Base-by-base conservation (phyloP, 805 yeast species). In the Scheffersomyces coipomensis region DNA sequence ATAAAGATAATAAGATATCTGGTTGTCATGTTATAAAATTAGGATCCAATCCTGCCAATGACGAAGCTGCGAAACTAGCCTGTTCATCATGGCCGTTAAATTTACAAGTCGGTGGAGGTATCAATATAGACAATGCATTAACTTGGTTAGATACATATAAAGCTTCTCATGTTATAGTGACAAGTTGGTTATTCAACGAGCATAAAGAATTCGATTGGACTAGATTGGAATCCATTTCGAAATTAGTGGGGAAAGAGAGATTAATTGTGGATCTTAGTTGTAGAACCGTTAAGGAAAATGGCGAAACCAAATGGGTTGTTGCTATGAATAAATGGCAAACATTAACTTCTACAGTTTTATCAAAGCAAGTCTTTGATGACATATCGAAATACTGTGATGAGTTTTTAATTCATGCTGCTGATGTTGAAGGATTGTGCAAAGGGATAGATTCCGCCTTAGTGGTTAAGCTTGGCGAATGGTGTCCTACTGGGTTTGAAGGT, bases 281-380 rank as follows among this genome's bases (percentile, higher is more conserved):
- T 60, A 75, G 95, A 43, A 56, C 55, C 13, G 58, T 60, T 1
- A 38, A 39, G 6, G 46, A 53, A 4, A 51, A 54, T 2, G 55
- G 45, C 9, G 40, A 34, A 45, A 54, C 37, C 1, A 60, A 69
- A 33, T 93, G 99, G 99, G 75, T 84, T 25, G 99, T 93, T n/a
- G 97, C 98, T 2, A 93, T 89, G 81, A 90, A 93, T 64, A 85
- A 89, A 62, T 93, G 99, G 99, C 97, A 90, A 59, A 85, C 90
- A 0, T 62, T 90, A 21, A 93, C 99, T 0, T 73, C 74, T 29
- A 73, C 81, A 33, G 74, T 66, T 39, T 68, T 93, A 38, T 69
- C 68, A 35, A 58, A 61, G 35, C 76, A 74, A 19, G 75, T 85
- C 19, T 75, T 93, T 43, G 56, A 51, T 3, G 44, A 61, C 34